Conservation (phyloP, 495 filamentous ascomycete species). For the Bathelium albidoporum region DNA sequence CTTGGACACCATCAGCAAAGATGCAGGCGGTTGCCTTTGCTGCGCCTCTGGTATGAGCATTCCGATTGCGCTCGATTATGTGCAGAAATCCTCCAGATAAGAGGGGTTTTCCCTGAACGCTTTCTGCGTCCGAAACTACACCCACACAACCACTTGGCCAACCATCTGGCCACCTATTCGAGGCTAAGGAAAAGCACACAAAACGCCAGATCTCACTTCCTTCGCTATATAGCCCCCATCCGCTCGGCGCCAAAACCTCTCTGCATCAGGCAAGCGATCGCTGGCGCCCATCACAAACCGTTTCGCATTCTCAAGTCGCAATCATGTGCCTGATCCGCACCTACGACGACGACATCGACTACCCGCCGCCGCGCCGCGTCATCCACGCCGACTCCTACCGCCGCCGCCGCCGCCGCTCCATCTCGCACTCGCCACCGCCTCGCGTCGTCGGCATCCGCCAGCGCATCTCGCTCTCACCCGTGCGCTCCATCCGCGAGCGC, state of each 20-base stretch:
- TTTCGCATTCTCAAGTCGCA: neutral
- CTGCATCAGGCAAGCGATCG: neutral
- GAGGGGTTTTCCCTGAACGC: neutral
- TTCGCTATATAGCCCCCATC: neutral
- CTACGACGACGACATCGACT: slow-evolving; percentile 1
- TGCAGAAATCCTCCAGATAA: neutral
- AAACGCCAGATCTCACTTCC: neutral
- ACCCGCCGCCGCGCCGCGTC: neutral
- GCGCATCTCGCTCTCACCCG: neutral
- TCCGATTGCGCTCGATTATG: neutral
- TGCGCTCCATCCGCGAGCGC: neutral
- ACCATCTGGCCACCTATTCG: neutral
- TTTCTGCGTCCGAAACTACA: neutral
- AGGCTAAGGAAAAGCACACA: neutral
- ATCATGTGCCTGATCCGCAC: neutral
- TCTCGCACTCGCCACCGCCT: neutral
- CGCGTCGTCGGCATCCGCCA: neutral
- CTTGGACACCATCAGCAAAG: neutral
- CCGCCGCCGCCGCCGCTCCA: neutral
- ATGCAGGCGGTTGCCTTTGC: neutral
- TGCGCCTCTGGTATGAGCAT: neutral
- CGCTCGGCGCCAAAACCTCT: neutral
- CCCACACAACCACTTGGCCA: neutral
- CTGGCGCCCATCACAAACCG: neutral
- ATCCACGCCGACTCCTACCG: neutral